Base-by-base conservation (phyloP, 2,329 filamentous ascomycete genomes). In the Penicillium sp. region DNA sequence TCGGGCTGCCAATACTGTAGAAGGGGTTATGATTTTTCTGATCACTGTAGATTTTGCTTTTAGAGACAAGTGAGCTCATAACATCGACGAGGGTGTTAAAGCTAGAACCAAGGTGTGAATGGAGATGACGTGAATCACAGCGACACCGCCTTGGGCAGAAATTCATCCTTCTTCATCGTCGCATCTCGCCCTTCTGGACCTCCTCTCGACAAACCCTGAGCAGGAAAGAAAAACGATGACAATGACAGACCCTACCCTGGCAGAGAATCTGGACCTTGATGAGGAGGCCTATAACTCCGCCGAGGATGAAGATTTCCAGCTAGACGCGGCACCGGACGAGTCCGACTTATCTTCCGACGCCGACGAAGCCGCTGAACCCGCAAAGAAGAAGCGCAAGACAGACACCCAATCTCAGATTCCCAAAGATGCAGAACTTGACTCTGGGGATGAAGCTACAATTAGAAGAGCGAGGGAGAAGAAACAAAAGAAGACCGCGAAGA, bases 371-470 rank as follows among this genome's bases (percentile, higher is more conserved):
- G 48, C 60, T 21, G 61, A 61, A 34, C 63, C 68, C 2, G 64
- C 62, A 19, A 73, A 69, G 49, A 67, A 69, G 51, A 74, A 71
- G 52, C 64, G 56, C 56, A 71, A 61, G 53, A 64, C 39, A 44
- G 61, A 49, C 31, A 60, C 57, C 13, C 62, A 63, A 44, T 49
- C 47, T 32, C 54, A 53, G 22, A 52, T 48, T 5, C 55, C 53
- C 4, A 59, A 63, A n/a, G 66, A 66, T 9, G 64, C 65, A 6
- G 74, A 72, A 33, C 62, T 79, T 4, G 75, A 79, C 51, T 79
- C 77, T 8, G 78, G 78, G 3, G 78, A 81, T 56, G 78, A 80
- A 57, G 73, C 67, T 7, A 79, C 75, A n/a, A 78, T 80, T 37
- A 67, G 66, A 48, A 77, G 74, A 53, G 72, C 69, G 15, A 71